A percentile compares a stretch with the other conserved stretches of the same genome.
Evolutionary conservation across 2,329 filamentous ascomycete species (phyloP).

Genomic region (Trichoderma sp.): DNA sequence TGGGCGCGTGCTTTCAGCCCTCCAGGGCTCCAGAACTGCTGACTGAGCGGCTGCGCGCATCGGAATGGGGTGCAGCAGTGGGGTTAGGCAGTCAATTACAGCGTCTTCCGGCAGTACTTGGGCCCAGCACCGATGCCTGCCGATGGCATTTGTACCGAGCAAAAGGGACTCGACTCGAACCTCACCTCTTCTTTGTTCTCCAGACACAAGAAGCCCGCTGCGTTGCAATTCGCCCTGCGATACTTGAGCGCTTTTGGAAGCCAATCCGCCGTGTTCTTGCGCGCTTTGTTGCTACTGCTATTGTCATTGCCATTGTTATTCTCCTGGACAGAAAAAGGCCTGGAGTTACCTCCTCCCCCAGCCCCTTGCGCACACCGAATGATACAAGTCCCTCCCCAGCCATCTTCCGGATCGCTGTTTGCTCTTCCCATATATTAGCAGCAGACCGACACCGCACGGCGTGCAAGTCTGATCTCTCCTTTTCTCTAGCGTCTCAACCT

Average conservation of each 20-base stretch:
- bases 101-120: not conserved
- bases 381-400: slow-evolving; percentile 9
- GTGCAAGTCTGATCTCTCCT: not conserved
- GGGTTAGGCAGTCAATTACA: slow-evolving; percentile 10
- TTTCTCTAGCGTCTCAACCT: not conserved
- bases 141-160: not conserved
- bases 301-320: not conserved
- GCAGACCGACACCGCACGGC: not conserved
- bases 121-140: not conserved
- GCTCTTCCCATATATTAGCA: not conserved
- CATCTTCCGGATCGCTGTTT: slow-evolving; percentile 3
- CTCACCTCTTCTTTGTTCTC: not conserved
- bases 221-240: not conserved
- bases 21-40: not conserved
- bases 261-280: not conserved
- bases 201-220: not conserved
- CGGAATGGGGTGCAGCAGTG: slow-evolving; percentile 13
- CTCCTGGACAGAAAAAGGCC: not conserved
- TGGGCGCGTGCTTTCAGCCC: not conserved
- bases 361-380: not conserved
- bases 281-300: not conserved
- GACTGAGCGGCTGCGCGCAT: not conserved
- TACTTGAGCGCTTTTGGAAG: not conserved
- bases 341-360: not conserved
- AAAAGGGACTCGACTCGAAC: not conserved